Percentiles rank a stretch among this genome's conserved stretches.
These are phyloP conservation scores for Leccinum variicolor DNA, from an alignment of 768 basidiomycete genomes.

Conservation along the genomic window DNA sequence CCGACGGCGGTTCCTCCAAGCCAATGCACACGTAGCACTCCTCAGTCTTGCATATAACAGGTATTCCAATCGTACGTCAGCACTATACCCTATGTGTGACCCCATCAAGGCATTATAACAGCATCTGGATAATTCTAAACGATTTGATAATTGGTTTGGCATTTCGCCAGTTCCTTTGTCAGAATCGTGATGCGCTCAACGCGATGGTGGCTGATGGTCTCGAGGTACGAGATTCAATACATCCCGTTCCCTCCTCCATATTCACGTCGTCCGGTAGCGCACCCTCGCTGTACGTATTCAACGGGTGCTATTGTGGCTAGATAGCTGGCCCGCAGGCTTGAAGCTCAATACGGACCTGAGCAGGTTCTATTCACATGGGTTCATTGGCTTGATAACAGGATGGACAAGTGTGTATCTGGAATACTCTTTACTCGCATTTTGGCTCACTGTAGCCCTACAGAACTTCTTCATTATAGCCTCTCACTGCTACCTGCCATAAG, in stretches of 20 bases:
- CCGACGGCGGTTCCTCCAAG: conserved; percentile 35
- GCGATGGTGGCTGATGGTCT: conserved; percentile 32
- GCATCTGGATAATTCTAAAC: conserved; percentile 87
- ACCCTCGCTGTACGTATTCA: conserved; percentile 38
- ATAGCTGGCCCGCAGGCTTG: conserved; percentile 93
- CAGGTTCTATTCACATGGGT: conserved; percentile 70
- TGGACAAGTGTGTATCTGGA: conserved; percentile 67
- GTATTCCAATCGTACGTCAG: conserved; percentile 34
- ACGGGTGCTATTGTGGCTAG: conserved; percentile 71
- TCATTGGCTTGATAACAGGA: conserved; percentile 57
- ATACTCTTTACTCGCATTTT: neutral
- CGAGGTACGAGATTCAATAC: conserved; percentile 35
- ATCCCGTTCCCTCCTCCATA: neutral
- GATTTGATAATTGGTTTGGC: conserved; percentile 84
- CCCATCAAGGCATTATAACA: conserved; percentile 76
- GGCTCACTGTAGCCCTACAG: conserved; percentile 7
- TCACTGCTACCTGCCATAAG: conserved; percentile 23
- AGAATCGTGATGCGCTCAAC: conserved; percentile 55
- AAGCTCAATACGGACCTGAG: conserved; percentile 97
- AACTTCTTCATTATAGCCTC: conserved; percentile 21
- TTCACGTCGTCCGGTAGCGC: conserved; percentile 12
- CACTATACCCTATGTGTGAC: neutral
- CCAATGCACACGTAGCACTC: conserved; percentile 30
- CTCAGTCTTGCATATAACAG: conserved; percentile 66
- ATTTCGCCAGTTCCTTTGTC: conserved; percentile 64